Conservation (phyloP, 768 basidiomycete genomes). For the Lactarius hatsudake region DNA sequence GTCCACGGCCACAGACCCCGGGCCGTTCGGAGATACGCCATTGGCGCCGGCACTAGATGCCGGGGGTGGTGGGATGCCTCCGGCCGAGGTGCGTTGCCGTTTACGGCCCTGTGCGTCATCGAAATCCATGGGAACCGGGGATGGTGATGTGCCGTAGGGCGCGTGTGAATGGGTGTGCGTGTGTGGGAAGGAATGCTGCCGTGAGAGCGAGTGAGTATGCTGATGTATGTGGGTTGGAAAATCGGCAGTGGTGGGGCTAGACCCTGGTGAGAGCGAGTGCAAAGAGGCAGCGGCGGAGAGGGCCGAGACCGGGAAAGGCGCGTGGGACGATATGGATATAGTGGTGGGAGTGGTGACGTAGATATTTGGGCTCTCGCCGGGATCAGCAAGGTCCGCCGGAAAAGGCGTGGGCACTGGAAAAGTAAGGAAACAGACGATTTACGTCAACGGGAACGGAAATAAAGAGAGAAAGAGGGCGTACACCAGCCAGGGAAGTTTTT, state of each 20-base stretch:
- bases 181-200: conserved; percentile 62
- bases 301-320: conserved; percentile 40
- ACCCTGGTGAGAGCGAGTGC: conserved; percentile 48
- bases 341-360: conserved; percentile 62
- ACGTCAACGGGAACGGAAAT: neutral
- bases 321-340: conserved; percentile 36
- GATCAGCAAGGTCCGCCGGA: conserved; percentile 52
- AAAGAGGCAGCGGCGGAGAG: conserved; percentile 42
- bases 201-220: conserved; percentile 45
- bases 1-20: conserved; percentile 18
- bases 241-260: conserved; percentile 53
- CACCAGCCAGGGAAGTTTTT: conserved; percentile 54
- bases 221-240: conserved; percentile 36
- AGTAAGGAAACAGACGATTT: conserved; percentile 30
- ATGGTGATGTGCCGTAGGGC: conserved; percentile 34
- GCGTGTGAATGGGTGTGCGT: conserved; percentile 33
- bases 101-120: conserved; percentile 40
- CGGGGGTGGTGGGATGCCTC: conserved; percentile 8
- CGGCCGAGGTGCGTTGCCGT: conserved; percentile 46
- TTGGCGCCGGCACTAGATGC: conserved; percentile 12
- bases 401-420: conserved; percentile 35
- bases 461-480: conserved; percentile 34
- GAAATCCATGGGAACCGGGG: conserved; percentile 35
- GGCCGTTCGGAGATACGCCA: conserved; percentile 1
- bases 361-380: conserved; percentile 57